Evolutionary conservation across 2,329 filamentous ascomycete genomes (phyloP).

Genomic region (Clarireedia paspali): DNA sequence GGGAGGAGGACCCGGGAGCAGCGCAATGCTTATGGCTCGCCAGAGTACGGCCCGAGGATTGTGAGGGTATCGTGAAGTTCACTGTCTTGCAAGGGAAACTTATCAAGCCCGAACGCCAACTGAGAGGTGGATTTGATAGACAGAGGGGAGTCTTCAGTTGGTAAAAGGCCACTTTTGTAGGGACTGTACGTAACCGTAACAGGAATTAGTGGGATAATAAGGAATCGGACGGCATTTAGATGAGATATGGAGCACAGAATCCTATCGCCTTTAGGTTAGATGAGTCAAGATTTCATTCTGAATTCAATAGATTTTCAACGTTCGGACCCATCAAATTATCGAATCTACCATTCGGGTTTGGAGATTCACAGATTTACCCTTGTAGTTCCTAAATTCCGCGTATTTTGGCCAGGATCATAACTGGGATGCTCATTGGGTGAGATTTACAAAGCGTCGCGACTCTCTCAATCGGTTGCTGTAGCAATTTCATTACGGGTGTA

Average conservation of each 20-base stretch:
- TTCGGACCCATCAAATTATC: not conserved
- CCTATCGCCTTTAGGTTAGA: slow-evolving; percentile 1
- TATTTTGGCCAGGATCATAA: too few species aligned
- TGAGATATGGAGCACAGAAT: not conserved
- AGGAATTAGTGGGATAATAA: not conserved
- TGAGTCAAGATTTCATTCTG: not conserved
- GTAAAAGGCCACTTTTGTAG: slow-evolving; percentile 37
- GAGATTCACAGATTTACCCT: not conserved
- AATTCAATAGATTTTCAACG: not conserved
- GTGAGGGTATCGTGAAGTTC: slow-evolving; percentile 83
- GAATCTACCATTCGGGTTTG: not conserved
- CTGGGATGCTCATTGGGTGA: not conserved
- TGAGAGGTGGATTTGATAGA: slow-evolving; percentile 87
- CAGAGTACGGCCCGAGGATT: slow-evolving; percentile 76
- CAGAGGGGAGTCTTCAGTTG: slow-evolving; percentile 76
- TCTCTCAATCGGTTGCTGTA: not conserved
- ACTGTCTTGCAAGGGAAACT: slow-evolving; percentile 91
- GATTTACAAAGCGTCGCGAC: not conserved
- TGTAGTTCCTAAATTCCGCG: not conserved
- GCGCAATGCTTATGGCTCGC: slow-evolving; percentile 92
- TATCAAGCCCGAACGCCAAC: slow-evolving; percentile 77
- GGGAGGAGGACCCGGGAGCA: slow-evolving; percentile 46
- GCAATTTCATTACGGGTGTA: not conserved
- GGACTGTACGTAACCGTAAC: too few species aligned
- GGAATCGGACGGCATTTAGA: slow-evolving; percentile 12